phyloP scores from a whole-genome alignment of 1,284 basidiomycete genomes.

The Inonotus hispidus region DNA sequence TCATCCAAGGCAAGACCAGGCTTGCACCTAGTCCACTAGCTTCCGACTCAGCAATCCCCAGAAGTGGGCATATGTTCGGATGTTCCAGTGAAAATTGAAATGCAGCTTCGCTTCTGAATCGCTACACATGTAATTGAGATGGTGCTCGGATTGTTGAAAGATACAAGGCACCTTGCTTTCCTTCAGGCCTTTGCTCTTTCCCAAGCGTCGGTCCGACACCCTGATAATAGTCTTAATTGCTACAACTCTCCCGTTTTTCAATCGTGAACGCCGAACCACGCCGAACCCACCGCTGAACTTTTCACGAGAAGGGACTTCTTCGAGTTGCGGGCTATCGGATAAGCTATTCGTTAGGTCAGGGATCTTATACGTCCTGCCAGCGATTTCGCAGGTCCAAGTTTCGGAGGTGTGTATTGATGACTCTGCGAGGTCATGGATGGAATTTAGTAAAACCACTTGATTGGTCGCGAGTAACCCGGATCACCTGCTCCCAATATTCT shows the following conservation, averaged over 20 bases:
- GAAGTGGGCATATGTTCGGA: slow-evolving; percentile 4
- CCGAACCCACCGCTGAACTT: slow-evolving; percentile 9
- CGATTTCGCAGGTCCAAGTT: neutral
- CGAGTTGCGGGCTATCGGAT: neutral
- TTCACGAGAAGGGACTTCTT: neutral
- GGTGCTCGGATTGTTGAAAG: neutral
- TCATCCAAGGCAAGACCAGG: slow-evolving; percentile 9
- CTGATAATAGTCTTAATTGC: slow-evolving; percentile 8
- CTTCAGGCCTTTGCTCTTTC: neutral
- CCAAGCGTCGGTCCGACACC: neutral
- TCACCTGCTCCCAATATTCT: neutral
- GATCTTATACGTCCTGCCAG: neutral
- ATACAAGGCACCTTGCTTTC: slow-evolving; percentile 2
- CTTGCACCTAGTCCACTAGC: neutral
- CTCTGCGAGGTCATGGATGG: neutral
- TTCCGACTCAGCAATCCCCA: slow-evolving; percentile 4
- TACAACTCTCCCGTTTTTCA: neutral
- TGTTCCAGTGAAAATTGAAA: slow-evolving; percentile 3
- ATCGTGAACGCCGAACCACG: neutral
- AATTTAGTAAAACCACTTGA: neutral
- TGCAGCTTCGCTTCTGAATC: slow-evolving; percentile 8
- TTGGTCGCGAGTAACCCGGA: neutral
- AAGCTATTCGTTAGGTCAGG: neutral
- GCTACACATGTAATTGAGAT: neutral
- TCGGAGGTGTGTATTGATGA: neutral